These are phyloP conservation scores for Miamiensis avidus DNA, from an alignment of 169 alveolate genomes.

Conservation along the genomic window DNA sequence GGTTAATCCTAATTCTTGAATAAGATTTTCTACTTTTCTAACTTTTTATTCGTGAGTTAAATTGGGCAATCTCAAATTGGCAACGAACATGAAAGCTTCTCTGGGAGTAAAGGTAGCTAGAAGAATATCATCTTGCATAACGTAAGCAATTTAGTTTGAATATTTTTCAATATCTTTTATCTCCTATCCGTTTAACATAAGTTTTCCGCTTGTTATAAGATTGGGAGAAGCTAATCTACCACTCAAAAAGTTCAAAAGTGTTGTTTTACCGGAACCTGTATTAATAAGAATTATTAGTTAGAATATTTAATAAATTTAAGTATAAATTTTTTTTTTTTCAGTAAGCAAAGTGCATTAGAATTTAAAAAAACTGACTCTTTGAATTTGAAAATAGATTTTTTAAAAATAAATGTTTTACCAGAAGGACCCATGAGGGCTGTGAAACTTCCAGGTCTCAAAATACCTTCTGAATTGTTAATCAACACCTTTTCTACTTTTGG, in stretches of 20 bases:
- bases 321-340: too few species aligned
- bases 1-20: slow-evolving; percentile 53
- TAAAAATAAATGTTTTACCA: too few species aligned
- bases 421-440: background rate
- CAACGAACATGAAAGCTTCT: slow-evolving; percentile 71
- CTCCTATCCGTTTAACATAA: background rate
- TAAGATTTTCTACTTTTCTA: slow-evolving; percentile 52
- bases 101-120: slow-evolving; percentile 59
- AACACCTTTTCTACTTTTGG: background rate
- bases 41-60: slow-evolving; percentile 17
- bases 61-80: slow-evolving; percentile 38
- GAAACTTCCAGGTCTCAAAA: background rate
- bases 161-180: slow-evolving; percentile 13
- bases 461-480: background rate
- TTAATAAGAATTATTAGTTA: too few species aligned
- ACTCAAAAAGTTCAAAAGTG: slow-evolving; percentile 83
- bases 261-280: slow-evolving; percentile 92
- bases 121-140: slow-evolving; percentile 71
- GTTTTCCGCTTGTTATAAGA: background rate
- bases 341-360: too few species aligned
- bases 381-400: too few species aligned
- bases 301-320: background rate
- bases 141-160: slow-evolving; percentile 24
- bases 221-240: slow-evolving; percentile 57
- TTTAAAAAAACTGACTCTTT: too few species aligned